Conservation (phyloP, 2,329 filamentous ascomycete genomes). For the Lizonia empirigonia region DNA sequence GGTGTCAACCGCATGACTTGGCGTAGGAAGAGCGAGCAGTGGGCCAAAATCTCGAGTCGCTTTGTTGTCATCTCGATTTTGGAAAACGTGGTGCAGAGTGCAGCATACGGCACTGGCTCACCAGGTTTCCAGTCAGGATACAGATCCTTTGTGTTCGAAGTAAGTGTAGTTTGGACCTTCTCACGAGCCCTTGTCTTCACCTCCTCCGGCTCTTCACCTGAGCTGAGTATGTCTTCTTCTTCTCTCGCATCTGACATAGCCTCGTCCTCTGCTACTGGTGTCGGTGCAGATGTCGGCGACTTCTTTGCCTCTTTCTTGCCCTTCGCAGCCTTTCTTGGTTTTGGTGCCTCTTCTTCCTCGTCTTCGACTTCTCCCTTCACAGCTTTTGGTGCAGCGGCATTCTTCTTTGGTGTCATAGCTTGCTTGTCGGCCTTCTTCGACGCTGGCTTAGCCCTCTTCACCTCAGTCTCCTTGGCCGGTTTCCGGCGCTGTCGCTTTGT, state of each 20-base stretch:
- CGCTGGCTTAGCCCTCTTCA: constrained; percentile 7
- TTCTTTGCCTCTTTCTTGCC: constrained; percentile 28
- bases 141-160: constrained; percentile 72
- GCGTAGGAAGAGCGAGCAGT: constrained; percentile 87
- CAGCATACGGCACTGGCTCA: constrained; percentile 89
- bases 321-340: constrained; percentile 22
- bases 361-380: constrained; percentile 23
- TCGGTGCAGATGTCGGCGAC: constrained; percentile 31
- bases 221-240: constrained; percentile 56
- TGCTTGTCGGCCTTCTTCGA: constrained; percentile 27
- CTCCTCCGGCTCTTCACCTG: constrained; percentile 70
- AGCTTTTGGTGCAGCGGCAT: constrained; percentile 18
- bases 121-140: constrained; percentile 95
- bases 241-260: constrained; percentile 34
- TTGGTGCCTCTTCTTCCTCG: constrained; percentile 26
- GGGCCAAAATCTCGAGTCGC: constrained; percentile 81
- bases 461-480: constrained; percentile 27
- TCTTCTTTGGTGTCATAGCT: constrained; percentile 20
- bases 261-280: constrained; percentile 26
- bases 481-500: constrained; percentile 45
- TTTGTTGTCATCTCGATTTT: constrained; percentile 95
- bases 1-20: constrained; percentile 94
- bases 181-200: constrained; percentile 75
- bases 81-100: constrained; percentile 92
- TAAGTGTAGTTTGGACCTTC: constrained; percentile 78